Base-by-base conservation (phyloP, 345 rosid genomes). In the Brassica cretica region DNA sequence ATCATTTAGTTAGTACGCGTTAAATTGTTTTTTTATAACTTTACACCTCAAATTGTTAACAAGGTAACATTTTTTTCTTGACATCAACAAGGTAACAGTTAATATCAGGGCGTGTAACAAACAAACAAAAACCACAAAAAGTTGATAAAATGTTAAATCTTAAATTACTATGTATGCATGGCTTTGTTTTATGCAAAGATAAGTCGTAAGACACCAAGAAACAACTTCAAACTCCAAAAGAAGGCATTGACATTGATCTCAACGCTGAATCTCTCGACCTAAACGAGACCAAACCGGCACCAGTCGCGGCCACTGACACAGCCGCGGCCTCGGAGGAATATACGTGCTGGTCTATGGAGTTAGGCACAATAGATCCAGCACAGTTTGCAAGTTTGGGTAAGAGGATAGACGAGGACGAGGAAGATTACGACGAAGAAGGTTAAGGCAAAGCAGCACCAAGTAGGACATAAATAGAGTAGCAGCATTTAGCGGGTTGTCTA, bases 371-470 rank as follows among this genome's bases (percentile, higher is more conserved):
- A 35, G 94, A 95, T 84, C 96, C 97, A 64, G 78, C 91, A 72
- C 94, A 95, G 78, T 87, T 95, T 32, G 92, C 89, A 19, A 89
- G 86, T 68, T 81, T 91, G 8, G 71, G 96, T 68, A 81, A 81
- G 80, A 85, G 89, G 73, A 79, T 90, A 78, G 96, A 96, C 18
- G 98, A 95, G 80, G 99, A 92, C 2, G 96, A 93, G 62, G 99
- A 95, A 85, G 97, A 96, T 84, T 93, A 96, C 1, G 99, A 96
- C 4, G 98, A 93, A 86, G 99, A 49, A 49, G 55, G 87, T 59
- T 95, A 82, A 46, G 69, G 24, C 66, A 39, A 37, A 56, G 55
- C 60, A 71, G 62, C 14, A 70, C 46, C 8, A 4, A 14, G 6
- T 71, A 75, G 79, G 76, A 58, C 60, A 68, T 79, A 79, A 39